phyloP scores from a whole-genome alignment of 2,329 filamentous ascomycete genomes.

The Thelonectria rubi region DNA sequence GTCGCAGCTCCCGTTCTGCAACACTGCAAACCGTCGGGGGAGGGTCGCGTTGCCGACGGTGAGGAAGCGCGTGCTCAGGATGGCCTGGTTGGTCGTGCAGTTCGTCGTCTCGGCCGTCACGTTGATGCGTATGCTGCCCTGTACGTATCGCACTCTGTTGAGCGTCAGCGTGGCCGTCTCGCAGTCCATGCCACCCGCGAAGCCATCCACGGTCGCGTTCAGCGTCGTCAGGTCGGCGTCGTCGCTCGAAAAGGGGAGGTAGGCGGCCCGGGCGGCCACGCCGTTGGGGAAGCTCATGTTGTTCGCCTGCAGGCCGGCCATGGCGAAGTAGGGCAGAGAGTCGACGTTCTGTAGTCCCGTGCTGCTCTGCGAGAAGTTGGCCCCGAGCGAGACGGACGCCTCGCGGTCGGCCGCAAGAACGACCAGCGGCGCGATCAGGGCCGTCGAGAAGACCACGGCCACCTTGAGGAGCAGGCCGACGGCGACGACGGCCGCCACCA shows the following conservation, averaged over 20 bases:
- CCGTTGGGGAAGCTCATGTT: conserved; percentile 47
- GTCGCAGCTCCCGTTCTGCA: conserved; percentile 34
- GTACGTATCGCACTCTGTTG: conserved; percentile 34
- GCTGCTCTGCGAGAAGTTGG: conserved; percentile 43
- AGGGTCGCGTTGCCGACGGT: conserved; percentile 25
- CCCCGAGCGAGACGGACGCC: conserved; percentile 40
- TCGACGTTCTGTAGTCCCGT: conserved; percentile 38
- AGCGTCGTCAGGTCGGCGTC: conserved; percentile 38
- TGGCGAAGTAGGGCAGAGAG: conserved; percentile 45
- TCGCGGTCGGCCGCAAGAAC: conserved; percentile 39
- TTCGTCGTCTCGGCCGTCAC: conserved; percentile 40
- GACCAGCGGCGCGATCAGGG: conserved; percentile 47
- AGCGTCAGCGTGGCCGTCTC: conserved; percentile 40
- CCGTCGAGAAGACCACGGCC: conserved; percentile 49
- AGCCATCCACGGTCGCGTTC: conserved; percentile 48
- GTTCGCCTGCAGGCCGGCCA: conserved; percentile 45
- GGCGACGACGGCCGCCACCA: conserved; percentile 42
- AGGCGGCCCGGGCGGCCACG: conserved; percentile 46
- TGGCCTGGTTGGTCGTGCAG: conserved; percentile 33
- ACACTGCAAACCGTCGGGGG: conserved; percentile 28
- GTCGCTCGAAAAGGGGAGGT: conserved; percentile 45
- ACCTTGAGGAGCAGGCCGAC: conserved; percentile 46
- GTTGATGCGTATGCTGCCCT: conserved; percentile 39
- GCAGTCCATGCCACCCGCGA: conserved; percentile 46
- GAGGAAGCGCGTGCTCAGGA: conserved; percentile 31